A percentile compares a stretch with the other conserved stretches of the same genome.
phyloP scores from a whole-genome alignment of 148 eudicot species.

The Rheum nobile region DNA sequence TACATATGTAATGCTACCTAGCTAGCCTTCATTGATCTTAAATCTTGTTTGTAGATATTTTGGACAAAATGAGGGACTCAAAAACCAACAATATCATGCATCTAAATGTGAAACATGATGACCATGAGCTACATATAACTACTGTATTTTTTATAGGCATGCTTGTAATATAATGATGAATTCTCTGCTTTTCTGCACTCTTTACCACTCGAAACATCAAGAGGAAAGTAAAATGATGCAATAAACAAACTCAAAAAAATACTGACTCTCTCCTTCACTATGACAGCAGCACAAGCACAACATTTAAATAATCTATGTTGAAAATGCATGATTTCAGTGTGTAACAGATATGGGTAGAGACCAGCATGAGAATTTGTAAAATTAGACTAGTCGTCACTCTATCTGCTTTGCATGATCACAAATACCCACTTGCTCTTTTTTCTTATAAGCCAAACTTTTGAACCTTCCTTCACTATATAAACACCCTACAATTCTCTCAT shows the following conservation, averaged over 20 bases:
- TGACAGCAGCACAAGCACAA: background rate
- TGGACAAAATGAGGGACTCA: too few relatives aligned
- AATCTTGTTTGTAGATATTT: too few relatives aligned
- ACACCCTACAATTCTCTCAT: background rate
- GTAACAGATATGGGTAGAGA: constrained; percentile 35
- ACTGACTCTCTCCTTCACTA: background rate
- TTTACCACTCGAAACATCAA: background rate
- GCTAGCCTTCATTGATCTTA: background rate
- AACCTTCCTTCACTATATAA: constrained; percentile 19
- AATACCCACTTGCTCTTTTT: constrained; percentile 23
- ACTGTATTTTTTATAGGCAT: background rate
- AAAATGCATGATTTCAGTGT: background rate
- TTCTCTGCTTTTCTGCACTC: background rate
- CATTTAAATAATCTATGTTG: background rate
- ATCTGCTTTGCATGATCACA: constrained; percentile 14
- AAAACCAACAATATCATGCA: background rate
- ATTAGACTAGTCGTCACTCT: background rate
- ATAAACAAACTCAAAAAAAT: too few relatives aligned
- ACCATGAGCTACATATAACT: background rate
- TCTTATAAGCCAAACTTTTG: too few relatives aligned
- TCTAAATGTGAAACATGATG: background rate
- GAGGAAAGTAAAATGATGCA: too few relatives aligned
- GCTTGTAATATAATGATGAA: background rate
- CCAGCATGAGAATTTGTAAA: constrained; percentile 48
- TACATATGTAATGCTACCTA: background rate